phyloP scores from a whole-genome alignment of 305 asterid species.

The Rubia peregrina region DNA sequence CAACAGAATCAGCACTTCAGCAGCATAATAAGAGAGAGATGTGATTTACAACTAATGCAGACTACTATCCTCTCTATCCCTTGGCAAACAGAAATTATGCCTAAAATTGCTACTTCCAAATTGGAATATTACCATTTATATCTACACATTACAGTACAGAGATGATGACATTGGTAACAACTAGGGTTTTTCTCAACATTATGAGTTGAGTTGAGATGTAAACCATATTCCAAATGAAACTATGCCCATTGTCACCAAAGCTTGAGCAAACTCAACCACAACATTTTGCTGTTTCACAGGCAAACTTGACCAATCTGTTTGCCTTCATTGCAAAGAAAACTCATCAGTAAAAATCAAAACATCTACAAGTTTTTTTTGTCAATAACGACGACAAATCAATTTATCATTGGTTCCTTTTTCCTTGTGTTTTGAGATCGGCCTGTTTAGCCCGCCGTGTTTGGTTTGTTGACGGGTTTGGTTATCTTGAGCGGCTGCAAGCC shows the following conservation, averaged over 20 bases:
- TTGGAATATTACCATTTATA: not conserved
- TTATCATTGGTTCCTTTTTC: too few relatives aligned
- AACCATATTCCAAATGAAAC: constrained; percentile 81
- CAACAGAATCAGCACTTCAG: not conserved
- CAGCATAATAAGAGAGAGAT: not conserved
- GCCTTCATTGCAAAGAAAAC: constrained; percentile 31
- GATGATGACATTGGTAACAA: not conserved
- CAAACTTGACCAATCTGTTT: constrained; percentile 62
- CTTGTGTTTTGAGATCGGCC: not conserved
- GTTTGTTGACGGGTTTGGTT: not conserved
- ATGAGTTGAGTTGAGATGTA: constrained; percentile 34
- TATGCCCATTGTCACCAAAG: constrained; percentile 55
- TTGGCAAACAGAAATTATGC: not conserved
- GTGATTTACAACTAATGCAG: not conserved
- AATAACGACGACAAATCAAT: too few relatives aligned
- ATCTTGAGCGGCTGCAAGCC: too few relatives aligned
- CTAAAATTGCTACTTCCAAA: not conserved
- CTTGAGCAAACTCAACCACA: constrained; percentile 56
- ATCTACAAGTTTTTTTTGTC: not conserved
- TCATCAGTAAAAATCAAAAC: constrained; percentile 1
- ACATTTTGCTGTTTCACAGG: constrained; percentile 43
- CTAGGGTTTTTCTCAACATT: constrained; percentile 1
- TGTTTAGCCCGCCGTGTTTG: not conserved
- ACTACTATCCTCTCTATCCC: not conserved
- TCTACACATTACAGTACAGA: not conserved